Conservation (phyloP, 257 asterid genomes). For the Solanum pinnatisectum region DNA sequence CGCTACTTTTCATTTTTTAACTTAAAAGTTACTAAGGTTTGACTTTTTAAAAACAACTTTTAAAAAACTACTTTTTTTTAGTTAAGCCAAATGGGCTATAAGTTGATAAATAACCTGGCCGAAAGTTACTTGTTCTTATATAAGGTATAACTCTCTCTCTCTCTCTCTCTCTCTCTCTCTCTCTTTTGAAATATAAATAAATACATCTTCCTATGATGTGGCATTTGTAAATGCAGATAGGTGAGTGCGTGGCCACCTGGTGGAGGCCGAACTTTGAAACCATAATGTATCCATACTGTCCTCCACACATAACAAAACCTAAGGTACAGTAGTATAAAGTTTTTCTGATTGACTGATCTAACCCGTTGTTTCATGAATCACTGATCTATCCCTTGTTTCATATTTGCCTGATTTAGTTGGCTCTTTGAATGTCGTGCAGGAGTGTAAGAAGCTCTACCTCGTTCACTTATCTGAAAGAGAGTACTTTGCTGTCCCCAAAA, state of each 20-base stretch:
- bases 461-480: conserved; percentile 86
- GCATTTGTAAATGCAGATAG: conserved; percentile 45
- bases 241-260: conserved; percentile 95
- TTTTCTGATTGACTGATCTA: background rate
- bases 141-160: background rate
- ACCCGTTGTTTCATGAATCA: background rate
- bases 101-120: background rate
- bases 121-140: background rate
- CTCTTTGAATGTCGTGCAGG: conserved; percentile 35
- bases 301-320: conserved; percentile 94
- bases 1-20: too few relatives aligned
- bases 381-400: background rate
- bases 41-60: background rate
- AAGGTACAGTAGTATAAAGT: conserved; percentile 30
- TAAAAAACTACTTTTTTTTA: too few relatives aligned
- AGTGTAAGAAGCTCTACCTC: conserved; percentile 78
- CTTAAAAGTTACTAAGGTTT: background rate
- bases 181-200: background rate
- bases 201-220: background rate
- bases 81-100: too few relatives aligned
- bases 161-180: background rate
- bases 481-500: conserved; percentile 93
- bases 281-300: conserved; percentile 89
- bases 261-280: conserved; percentile 99
- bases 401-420: background rate